Evolutionary conservation across 2,329 filamentous ascomycete species (phyloP).

Genomic region (Atkinsonella texensis): DNA sequence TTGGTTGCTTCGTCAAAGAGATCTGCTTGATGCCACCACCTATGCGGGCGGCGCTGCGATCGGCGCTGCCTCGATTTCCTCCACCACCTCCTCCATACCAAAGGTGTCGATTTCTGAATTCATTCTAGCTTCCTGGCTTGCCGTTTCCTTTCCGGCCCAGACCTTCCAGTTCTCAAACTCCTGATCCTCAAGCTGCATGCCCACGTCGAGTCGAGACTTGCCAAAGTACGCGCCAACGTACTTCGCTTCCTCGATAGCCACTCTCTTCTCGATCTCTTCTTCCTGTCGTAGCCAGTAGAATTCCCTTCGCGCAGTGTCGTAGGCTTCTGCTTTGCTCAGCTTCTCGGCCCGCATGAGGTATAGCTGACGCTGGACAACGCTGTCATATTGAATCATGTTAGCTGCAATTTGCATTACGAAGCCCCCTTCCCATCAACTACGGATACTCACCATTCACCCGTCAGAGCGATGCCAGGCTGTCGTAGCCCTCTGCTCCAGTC

Average conservation of each 20-base stretch:
- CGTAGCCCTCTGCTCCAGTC: constrained; percentile 68
- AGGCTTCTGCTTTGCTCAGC: constrained; percentile 56
- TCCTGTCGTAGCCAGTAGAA: constrained; percentile 78
- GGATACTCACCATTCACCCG: constrained; percentile 62
- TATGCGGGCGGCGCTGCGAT: constrained; percentile 1
- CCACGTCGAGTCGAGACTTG: constrained; percentile 59
- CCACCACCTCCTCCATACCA: constrained; percentile 22
- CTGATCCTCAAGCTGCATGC: constrained; percentile 70
- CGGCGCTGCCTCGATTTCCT: constrained; percentile 16
- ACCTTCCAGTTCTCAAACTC: constrained; percentile 74
- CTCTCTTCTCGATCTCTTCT: constrained; percentile 69
- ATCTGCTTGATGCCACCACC: constrained; percentile 5
- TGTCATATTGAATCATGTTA: constrained; percentile 23
- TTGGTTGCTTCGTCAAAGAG: not conserved
- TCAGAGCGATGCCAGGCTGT: constrained; percentile 64
- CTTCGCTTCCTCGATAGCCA: constrained; percentile 79
- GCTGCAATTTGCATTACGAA: constrained; percentile 13
- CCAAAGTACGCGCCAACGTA: constrained; percentile 84
- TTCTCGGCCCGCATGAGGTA: constrained; percentile 62
- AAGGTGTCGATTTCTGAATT: constrained; percentile 32
- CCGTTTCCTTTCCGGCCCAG: constrained; percentile 51
- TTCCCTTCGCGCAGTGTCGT: constrained; percentile 77
- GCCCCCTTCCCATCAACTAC: not conserved
- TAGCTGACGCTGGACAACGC: constrained; percentile 84
- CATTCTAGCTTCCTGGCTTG: constrained; percentile 26